These are phyloP conservation scores for Aspergillus alliaceus DNA, from an alignment of 2,329 filamentous ascomycete species.

Conservation along the genomic window DNA sequence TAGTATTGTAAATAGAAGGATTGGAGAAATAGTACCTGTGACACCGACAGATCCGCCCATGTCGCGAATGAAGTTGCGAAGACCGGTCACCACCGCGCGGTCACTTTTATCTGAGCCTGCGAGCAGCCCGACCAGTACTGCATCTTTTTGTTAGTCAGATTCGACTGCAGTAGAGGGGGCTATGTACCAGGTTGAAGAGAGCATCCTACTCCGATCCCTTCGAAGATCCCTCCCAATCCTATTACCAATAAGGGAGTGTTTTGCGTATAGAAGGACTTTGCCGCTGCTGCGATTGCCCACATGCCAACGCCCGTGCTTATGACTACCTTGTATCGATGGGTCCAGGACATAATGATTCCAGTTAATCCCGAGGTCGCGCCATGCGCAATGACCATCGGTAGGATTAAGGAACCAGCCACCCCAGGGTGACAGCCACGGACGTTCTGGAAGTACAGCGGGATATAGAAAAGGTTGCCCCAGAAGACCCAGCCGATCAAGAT, in stretches of 20 bases:
- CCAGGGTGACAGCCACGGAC: neutral
- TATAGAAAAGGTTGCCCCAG: neutral
- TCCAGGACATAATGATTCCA: neutral
- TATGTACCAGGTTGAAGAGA: neutral
- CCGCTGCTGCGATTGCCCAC: neutral
- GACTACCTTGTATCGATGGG: neutral
- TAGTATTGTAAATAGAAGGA: neutral
- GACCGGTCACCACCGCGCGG: neutral
- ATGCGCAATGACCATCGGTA: neutral
- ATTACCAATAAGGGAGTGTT: neutral
- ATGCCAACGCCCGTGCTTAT: neutral
- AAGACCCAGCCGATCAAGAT: neutral
- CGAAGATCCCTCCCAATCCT: neutral
- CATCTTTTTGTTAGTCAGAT: neutral
- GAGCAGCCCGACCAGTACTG: neutral
- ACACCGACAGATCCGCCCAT: neutral
- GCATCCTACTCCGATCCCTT: neutral
- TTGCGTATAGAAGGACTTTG: neutral
- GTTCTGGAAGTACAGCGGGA: neutral
- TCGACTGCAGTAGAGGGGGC: neutral
- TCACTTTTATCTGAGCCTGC: neutral
- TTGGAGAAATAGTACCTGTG: neutral
- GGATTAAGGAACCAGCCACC: neutral
- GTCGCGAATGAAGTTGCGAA: neutral
- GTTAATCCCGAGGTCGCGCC: neutral